Evolutionary conservation across 2,329 filamentous ascomycete species (phyloP).

Genomic region (Fusarium palustre): DNA sequence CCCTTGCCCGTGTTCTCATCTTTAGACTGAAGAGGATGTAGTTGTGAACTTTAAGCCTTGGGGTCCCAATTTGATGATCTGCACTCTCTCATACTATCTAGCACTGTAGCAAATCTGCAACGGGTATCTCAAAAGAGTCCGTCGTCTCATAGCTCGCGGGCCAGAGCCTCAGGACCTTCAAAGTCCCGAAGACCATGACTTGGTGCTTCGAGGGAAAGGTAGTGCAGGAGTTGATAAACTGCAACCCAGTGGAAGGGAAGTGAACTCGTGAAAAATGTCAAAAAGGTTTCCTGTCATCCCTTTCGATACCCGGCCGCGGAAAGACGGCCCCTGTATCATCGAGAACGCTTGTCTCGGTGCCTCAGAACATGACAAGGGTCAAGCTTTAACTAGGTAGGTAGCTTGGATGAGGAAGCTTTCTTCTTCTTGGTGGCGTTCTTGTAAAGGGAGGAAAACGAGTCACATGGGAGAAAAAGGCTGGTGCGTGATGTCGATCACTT

Average conservation of each 20-base stretch:
- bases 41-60: constrained; percentile 20
- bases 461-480: constrained; percentile 37
- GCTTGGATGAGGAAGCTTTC: not conserved
- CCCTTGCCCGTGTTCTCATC: not conserved
- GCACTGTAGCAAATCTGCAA: not conserved
- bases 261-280: not conserved
- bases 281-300: not conserved
- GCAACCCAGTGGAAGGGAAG: not conserved
- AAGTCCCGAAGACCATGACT: not conserved
- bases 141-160: not conserved
- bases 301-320: not conserved
- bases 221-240: not conserved
- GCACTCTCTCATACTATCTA: not conserved
- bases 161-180: not conserved
- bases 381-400: not conserved
- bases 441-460: constrained; percentile 28
- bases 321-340: not conserved
- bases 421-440: constrained; percentile 13
- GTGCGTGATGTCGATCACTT: constrained; percentile 36
- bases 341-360: constrained; percentile 25
- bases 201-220: not conserved
- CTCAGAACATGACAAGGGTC: constrained; percentile 20
- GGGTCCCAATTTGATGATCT: constrained; percentile 2
- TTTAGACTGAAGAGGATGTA: not conserved
- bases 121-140: not conserved